A percentile compares a stretch with the other conserved stretches of the same genome.
These are phyloP conservation scores for Rhizomucor pusillus DNA, from an alignment of 371 early-diverging fungal genomes.

Conservation along the genomic window DNA sequence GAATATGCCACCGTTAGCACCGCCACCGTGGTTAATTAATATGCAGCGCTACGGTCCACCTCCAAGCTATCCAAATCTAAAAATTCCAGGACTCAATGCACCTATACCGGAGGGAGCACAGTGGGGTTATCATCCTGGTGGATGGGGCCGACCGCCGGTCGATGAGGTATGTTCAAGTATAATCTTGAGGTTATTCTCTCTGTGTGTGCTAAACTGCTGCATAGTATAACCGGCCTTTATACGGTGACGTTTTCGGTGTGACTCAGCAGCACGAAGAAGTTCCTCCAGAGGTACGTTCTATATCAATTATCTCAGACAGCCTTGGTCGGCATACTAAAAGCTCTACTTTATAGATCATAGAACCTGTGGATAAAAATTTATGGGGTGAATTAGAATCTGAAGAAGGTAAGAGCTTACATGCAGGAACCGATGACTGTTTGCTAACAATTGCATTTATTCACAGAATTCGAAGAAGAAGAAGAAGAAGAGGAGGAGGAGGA, in stretches of 20 bases:
- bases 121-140: constrained; percentile 98
- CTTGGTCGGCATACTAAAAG: background rate
- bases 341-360: constrained; percentile 39
- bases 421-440: background rate
- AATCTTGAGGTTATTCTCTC: background rate
- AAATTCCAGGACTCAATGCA: constrained; percentile 95
- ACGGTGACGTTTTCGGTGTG: constrained; percentile 94
- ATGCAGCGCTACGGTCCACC: constrained; percentile 99
- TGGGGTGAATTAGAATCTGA: constrained; percentile 87
- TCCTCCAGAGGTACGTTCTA: constrained; percentile 29
- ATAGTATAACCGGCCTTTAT: constrained; percentile 84
- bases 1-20: constrained; percentile 89
- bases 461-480: constrained; percentile 46
- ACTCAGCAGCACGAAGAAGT: constrained; percentile 38
- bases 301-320: constrained; percentile 14
- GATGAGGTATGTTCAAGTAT: constrained; percentile 64
- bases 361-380: constrained; percentile 67
- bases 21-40: constrained; percentile 98
- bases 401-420: constrained; percentile 41
- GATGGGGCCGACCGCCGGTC: constrained; percentile 98
- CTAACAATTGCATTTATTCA: background rate
- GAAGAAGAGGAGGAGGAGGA: constrained; percentile 63
- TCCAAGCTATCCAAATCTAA: constrained; percentile 90
- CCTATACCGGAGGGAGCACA: constrained; percentile 98
- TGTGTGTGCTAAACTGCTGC: background rate